These are phyloP conservation scores for Purshia tridentata DNA, from an alignment of 306 rosid genomes.

Conservation along the genomic window DNA sequence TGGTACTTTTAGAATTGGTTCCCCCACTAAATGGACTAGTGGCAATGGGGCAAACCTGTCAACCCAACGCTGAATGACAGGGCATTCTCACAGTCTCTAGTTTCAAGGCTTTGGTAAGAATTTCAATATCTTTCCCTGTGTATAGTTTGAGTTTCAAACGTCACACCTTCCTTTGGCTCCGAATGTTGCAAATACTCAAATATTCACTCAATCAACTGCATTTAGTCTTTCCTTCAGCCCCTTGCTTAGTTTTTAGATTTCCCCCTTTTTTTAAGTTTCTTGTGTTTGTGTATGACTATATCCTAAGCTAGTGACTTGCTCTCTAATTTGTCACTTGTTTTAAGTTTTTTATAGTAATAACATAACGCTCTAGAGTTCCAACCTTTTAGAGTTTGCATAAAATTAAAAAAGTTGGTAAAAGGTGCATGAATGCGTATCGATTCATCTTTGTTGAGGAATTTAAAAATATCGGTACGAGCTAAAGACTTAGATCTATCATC, in stretches of 20 bases:
- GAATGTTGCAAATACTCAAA: background rate
- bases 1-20: too few species aligned
- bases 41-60: too few species aligned
- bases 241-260: background rate
- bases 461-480: background rate
- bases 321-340: too few species aligned
- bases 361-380: too few species aligned
- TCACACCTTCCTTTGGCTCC: background rate
- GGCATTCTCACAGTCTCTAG: too few species aligned
- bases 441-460: background rate
- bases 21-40: too few species aligned
- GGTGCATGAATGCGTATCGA: background rate
- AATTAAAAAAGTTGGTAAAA: background rate
- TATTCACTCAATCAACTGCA: background rate
- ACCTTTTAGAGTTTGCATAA: background rate
- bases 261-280: background rate
- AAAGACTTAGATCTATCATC: background rate
- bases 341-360: too few species aligned
- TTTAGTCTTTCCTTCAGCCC: background rate
- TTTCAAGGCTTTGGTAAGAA: too few species aligned
- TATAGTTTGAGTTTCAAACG: background rate
- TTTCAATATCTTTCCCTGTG: background rate
- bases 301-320: too few species aligned
- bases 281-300: background rate
- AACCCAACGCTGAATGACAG: too few species aligned